Percentiles rank a stretch among this genome's conserved stretches.
phyloP scores from a whole-genome alignment of 2,329 filamentous ascomycete genomes.

The Aspergillus cejpii region DNA sequence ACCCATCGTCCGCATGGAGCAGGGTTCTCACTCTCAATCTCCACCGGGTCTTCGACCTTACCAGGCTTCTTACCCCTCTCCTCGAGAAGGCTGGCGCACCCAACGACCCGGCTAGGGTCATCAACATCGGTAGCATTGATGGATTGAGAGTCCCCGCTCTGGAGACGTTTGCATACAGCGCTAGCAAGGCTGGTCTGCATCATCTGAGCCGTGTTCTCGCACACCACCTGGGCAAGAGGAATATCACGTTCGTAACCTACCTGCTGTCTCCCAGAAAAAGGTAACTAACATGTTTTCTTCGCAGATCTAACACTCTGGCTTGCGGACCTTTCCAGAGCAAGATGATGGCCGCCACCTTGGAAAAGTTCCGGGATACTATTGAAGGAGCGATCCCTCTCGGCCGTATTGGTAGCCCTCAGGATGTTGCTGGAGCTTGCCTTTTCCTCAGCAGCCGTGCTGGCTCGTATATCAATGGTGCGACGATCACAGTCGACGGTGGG shows the following conservation, averaged over 20 bases:
- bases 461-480: slow-evolving; percentile 59
- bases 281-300: slow-evolving; percentile 36
- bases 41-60: slow-evolving; percentile 48
- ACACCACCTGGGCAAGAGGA: slow-evolving; percentile 46
- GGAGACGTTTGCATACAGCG: slow-evolving; percentile 50
- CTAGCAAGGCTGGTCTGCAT: slow-evolving; percentile 49
- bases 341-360: slow-evolving; percentile 50
- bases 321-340: slow-evolving; percentile 58
- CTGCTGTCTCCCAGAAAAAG: neutral
- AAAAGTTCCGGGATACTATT: slow-evolving; percentile 45
- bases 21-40: slow-evolving; percentile 52
- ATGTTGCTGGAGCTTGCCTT: slow-evolving; percentile 65
- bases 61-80: slow-evolving; percentile 44
- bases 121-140: slow-evolving; percentile 51
- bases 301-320: slow-evolving; percentile 58
- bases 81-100: slow-evolving; percentile 43
- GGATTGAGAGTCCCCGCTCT: slow-evolving; percentile 48
- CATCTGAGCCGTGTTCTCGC: slow-evolving; percentile 49
- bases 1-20: slow-evolving; percentile 53
- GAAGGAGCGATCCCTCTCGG: slow-evolving; percentile 56
- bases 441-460: slow-evolving; percentile 64
- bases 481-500: slow-evolving; percentile 57
- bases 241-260: slow-evolving; percentile 45
- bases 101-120: slow-evolving; percentile 43
- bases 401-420: slow-evolving; percentile 60